Evolutionary conservation across 148 eudicot genomes (phyloP).

Genomic region (Talinum fruticosum): DNA sequence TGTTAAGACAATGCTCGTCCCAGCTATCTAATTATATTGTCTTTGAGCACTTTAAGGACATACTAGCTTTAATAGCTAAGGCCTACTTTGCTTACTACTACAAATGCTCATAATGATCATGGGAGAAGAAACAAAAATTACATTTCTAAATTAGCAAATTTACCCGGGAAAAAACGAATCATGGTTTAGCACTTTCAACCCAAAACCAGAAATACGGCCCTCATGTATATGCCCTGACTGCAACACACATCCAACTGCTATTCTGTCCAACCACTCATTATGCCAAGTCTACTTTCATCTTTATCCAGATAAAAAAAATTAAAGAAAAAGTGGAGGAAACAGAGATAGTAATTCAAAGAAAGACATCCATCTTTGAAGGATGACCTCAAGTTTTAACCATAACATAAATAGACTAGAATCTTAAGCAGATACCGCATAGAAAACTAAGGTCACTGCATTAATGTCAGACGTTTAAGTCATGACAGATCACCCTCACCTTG

Average conservation of each 20-base stretch:
- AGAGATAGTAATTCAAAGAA: neutral
- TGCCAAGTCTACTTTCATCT: neutral
- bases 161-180: neutral
- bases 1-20: too few species aligned
- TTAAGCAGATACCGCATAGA: neutral
- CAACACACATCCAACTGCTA: neutral
- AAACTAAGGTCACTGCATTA: neutral
- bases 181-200: neutral
- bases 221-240: neutral
- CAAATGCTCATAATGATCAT: neutral
- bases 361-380: neutral
- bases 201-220: neutral
- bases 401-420: neutral
- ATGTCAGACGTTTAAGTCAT: neutral
- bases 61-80: neutral
- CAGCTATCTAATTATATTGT: too few species aligned
- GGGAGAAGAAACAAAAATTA: neutral
- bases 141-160: neutral
- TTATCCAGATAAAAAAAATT: too few species aligned
- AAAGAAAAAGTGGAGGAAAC: too few species aligned
- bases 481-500: constrained; percentile 49
- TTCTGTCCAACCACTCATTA: neutral
- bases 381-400: neutral
- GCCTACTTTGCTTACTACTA: neutral
- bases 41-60: too few species aligned